Percentiles rank a stretch among this genome's conserved stretches.
These are phyloP conservation scores for Boletus speciosus DNA, from an alignment of 768 basidiomycete species.

Conservation along the genomic window DNA sequence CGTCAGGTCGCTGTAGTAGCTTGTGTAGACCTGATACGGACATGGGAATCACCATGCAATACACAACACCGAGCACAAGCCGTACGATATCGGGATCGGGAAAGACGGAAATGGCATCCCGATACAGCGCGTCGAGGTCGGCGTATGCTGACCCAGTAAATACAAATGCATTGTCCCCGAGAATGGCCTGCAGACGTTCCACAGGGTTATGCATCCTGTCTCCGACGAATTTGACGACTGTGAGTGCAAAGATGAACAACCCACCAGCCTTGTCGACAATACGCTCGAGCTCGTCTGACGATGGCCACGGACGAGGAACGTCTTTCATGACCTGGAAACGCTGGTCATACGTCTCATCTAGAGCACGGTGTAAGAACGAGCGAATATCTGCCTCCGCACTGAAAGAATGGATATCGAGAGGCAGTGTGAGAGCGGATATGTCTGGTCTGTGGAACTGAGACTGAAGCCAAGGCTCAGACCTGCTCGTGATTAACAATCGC, in stretches of 20 bases:
- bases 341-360: too few species aligned
- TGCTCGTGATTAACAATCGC: constrained; percentile 27
- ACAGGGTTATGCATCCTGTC: too few species aligned
- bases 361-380: too few species aligned
- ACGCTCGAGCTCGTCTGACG: too few species aligned
- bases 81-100: constrained; percentile 14
- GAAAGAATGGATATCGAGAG: constrained; percentile 24
- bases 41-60: constrained; percentile 11
- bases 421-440: constrained; percentile 6
- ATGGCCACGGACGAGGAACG: too few species aligned
- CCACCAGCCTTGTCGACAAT: too few species aligned
- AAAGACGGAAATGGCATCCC: constrained; percentile 18
- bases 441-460: constrained; percentile 16
- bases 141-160: constrained; percentile 12
- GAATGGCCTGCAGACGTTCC: too few species aligned
- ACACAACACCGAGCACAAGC: constrained; percentile 19
- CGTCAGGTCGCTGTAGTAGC: constrained; percentile 11
- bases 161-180: constrained; percentile 4
- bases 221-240: too few species aligned
- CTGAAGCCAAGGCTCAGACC: constrained; percentile 20
- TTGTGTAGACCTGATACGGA: constrained; percentile 13
- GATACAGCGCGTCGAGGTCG: constrained; percentile 20
- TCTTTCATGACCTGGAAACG: too few species aligned
- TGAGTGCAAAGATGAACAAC: too few species aligned
- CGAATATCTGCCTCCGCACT: background rate